Conservation (phyloP, 2,329 filamentous ascomycete species). For the Myotisia sp. region DNA sequence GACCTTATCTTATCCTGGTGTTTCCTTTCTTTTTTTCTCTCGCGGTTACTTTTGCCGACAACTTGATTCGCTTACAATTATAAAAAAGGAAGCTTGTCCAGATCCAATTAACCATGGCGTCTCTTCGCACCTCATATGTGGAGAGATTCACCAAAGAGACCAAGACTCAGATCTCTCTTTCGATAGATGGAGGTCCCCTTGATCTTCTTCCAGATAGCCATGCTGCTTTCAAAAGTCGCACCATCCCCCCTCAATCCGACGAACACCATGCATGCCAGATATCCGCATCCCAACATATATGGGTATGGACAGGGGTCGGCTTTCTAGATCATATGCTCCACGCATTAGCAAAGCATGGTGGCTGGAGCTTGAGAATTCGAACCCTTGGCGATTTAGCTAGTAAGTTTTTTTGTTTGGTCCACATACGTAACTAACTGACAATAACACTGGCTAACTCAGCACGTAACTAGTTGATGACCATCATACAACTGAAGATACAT, state of each 20-base stretch:
- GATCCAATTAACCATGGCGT: constrained; percentile 1
- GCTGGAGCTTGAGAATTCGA: constrained; percentile 74
- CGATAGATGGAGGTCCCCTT: constrained; percentile 72
- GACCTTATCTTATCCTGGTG: too few species aligned
- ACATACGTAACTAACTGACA: neutral
- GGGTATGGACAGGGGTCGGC: constrained; percentile 82
- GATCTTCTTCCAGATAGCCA: constrained; percentile 5
- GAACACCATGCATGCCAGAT: constrained; percentile 69
- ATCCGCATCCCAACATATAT: constrained; percentile 72
- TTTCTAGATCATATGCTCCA: constrained; percentile 99
- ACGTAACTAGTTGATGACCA: constrained; percentile 71
- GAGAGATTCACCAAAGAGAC: constrained; percentile 95
- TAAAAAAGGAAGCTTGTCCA: too few species aligned
- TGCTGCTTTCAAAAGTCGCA: constrained; percentile 29
- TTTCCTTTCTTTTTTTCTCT: too few species aligned
- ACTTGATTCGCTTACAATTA: too few species aligned
- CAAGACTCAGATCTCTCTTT: constrained; percentile 83
- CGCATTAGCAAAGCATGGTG: constrained; percentile 85
- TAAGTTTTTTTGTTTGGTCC: constrained; percentile 32
- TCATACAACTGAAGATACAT: constrained; percentile 92
- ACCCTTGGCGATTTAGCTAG: constrained; percentile 86
- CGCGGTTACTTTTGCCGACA: too few species aligned
- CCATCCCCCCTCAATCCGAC: constrained; percentile 30
- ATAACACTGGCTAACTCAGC: neutral
- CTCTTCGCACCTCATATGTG: constrained; percentile 55